Evolutionary conservation across 139 green algal genomes (phyloP), one percentile per base, ranked within the genome.

Genomic region (Nannochloris sp.): DNA sequence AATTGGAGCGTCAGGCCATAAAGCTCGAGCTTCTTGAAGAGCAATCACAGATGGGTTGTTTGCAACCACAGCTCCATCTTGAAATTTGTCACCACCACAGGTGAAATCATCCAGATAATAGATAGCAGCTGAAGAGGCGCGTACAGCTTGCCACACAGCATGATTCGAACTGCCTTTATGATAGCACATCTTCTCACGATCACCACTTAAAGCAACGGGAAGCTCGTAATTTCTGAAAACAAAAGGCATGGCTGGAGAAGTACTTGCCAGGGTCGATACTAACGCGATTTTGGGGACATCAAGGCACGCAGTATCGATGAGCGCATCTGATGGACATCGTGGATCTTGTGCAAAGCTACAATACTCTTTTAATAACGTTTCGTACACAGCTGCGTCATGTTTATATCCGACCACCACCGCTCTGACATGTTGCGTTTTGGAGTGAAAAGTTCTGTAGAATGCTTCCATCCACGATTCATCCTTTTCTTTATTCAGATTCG

Each of bases 11-110:
- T 91, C 78, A 0, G 90, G 90, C 89, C 89, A 97, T 53, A 96
- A 77, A 27, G 81, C 55, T 34, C 63, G 80, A 13, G 86, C 90
- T 74, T 97, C 88, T 61, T 89, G 70, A 23, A 97, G 38, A 7
- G 87, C 92, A 0, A 97, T 56, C 34, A 91, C 54, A 13, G 85
- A 58, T 1, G 93, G 93, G 74, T 98, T 98, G 81, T 98, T 98
- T 47, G 87, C 91, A 3, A 79, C 86, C 6, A 83, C 77, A 4
- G 92, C 93, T 12, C 93, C 93, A 60, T 98, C 93, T 61, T 97
- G 89, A 68, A 93, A 98, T 42, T 87, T 82, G 31, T 89, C 77
- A 13, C 84, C 84, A 81, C 72, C 68, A 37, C 64, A 81, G 15
- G 67, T 54, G 64, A 87, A 93, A 63, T 97, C 92, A 34, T 94